A percentile compares a stretch with the other conserved stretches of the same genome.
These are phyloP conservation scores for Haplographium delicatum DNA, from an alignment of 495 filamentous ascomycete species.

Conservation along the genomic window DNA sequence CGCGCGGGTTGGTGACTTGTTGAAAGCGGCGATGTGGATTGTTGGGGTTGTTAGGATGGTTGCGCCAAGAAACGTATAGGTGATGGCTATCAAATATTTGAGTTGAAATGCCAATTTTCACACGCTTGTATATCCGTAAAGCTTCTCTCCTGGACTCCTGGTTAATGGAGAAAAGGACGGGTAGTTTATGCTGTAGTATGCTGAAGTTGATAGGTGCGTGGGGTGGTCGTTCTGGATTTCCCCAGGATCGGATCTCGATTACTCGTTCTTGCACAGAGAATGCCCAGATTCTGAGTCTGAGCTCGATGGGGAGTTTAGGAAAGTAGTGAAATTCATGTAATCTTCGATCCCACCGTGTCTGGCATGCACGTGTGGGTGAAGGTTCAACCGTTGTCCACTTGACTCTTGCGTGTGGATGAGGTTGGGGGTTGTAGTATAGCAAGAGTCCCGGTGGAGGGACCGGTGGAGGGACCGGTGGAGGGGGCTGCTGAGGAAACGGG, in stretches of 20 bases:
- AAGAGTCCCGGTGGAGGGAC: background rate
- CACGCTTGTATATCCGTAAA: conserved; percentile 12
- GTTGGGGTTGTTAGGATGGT: conserved; percentile 11
- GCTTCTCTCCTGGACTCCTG: conserved; percentile 17
- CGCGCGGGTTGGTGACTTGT: conserved; percentile 1
- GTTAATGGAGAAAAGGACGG: conserved; percentile 11
- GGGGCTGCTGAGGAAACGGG: too few relatives aligned
- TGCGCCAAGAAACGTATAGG: conserved; percentile 13
- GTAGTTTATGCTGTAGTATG: background rate
- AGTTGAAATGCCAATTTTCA: conserved; percentile 12
- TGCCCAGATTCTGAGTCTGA: conserved; percentile 21
- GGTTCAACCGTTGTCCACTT: background rate
- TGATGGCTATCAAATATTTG: background rate
- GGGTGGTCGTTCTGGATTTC: background rate
- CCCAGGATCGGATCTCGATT: conserved; percentile 21
- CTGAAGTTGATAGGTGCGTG: conserved; percentile 15
- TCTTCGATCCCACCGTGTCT: background rate
- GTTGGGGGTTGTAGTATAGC: conserved; percentile 1
- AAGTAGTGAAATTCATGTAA: conserved; percentile 7
- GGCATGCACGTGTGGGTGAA: background rate
- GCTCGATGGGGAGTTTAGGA: conserved; percentile 16
- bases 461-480: too few relatives aligned
- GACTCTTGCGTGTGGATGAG: background rate
- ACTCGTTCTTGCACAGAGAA: conserved; percentile 8
- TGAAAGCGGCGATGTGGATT: background rate